phyloP scores from a whole-genome alignment of 2,329 filamentous ascomycete genomes.

The Claviceps paspali region DNA sequence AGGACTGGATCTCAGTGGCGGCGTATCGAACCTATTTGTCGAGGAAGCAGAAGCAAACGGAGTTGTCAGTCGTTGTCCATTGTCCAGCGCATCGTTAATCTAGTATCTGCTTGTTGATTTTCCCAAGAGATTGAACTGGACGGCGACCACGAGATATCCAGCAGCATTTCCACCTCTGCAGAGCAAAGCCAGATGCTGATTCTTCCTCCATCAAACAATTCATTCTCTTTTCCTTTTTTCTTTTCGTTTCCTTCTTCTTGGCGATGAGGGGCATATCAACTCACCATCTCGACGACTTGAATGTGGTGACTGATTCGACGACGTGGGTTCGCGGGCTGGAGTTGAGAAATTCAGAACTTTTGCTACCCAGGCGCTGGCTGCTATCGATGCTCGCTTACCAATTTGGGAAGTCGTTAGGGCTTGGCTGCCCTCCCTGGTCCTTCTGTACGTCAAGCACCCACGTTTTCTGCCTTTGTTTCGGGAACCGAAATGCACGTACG shows the following conservation, averaged over 20 bases:
- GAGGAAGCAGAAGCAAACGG: constrained; percentile 1
- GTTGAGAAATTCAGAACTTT: constrained; percentile 33
- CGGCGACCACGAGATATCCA: neutral
- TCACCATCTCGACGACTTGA: constrained; percentile 43
- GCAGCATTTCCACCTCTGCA: neutral
- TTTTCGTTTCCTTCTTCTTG: neutral
- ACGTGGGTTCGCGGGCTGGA: constrained; percentile 32
- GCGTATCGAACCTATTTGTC: constrained; percentile 76
- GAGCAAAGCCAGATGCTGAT: neutral
- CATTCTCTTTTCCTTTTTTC: neutral
- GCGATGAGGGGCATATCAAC: constrained; percentile 20
- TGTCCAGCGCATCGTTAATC: neutral
- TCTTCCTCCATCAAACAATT: neutral
- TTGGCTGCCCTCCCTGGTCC: constrained; percentile 21
- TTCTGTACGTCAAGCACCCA: neutral
- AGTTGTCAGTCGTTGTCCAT: constrained; percentile 11
- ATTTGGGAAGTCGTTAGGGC: constrained; percentile 24
- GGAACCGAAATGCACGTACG: neutral
- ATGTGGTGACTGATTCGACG: constrained; percentile 38
- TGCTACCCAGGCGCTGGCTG: constrained; percentile 22
- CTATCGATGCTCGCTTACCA: constrained; percentile 30
- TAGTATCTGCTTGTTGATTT: neutral
- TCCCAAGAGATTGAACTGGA: neutral
- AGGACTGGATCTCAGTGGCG: constrained; percentile 69
- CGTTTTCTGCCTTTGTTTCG: constrained; percentile 1